phyloP scores from a whole-genome alignment of 2,329 filamentous ascomycete species.

The Rhytidhysteron rufulum region DNA sequence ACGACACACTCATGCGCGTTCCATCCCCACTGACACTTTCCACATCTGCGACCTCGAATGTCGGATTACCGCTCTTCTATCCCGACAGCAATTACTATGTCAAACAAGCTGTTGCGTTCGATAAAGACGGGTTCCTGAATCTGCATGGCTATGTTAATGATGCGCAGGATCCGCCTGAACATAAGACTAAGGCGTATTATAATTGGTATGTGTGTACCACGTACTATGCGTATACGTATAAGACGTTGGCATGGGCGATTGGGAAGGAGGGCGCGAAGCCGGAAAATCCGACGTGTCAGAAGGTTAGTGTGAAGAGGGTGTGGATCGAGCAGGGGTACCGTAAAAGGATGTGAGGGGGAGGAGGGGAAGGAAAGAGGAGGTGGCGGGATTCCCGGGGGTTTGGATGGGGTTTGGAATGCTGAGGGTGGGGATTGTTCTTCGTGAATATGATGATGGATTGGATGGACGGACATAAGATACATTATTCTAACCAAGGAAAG shows the following conservation, averaged over 20 bases:
- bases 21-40: conserved; percentile 29
- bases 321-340: too few relatives aligned
- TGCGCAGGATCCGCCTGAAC: conserved; percentile 25
- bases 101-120: conserved; percentile 33
- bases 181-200: conserved; percentile 20
- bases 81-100: conserved; percentile 19
- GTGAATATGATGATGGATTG: too few relatives aligned
- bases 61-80: conserved; percentile 38
- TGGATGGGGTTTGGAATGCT: too few relatives aligned
- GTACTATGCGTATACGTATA: conserved; percentile 32
- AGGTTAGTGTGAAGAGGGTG: conserved; percentile 35
- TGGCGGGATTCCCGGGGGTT: too few relatives aligned
- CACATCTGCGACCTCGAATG: conserved; percentile 29
- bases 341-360: too few relatives aligned
- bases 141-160: conserved; percentile 35
- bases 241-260: conserved; percentile 40
- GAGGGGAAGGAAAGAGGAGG: too few relatives aligned
- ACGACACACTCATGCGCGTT: not conserved
- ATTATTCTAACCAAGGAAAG: too few relatives aligned
- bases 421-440: too few relatives aligned
- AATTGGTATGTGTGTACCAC: conserved; percentile 44
- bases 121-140: conserved; percentile 32
- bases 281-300: conserved; percentile 42
- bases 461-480: too few relatives aligned
- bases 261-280: conserved; percentile 30